phyloP scores from a whole-genome alignment of 2,329 filamentous ascomycete species.

The Polytolypa hystricis region DNA sequence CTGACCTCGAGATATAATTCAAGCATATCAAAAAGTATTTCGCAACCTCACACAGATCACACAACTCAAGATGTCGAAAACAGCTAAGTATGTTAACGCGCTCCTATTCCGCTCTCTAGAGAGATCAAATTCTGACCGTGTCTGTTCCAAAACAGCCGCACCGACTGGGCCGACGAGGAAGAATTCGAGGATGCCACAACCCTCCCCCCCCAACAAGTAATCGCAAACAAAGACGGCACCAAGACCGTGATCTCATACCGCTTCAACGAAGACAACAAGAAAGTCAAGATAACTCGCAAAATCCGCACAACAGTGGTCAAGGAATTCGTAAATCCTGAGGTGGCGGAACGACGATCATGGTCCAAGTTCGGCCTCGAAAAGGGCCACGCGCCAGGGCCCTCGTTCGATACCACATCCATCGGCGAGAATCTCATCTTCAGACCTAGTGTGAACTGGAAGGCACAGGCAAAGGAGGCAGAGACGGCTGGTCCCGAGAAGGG shows the following conservation, averaged over 20 bases:
- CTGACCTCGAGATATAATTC: too few relatives aligned
- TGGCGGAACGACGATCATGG: slow-evolving; percentile 90
- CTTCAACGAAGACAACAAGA: slow-evolving; percentile 86
- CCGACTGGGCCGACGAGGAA: slow-evolving; percentile 88
- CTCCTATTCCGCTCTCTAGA: too few relatives aligned
- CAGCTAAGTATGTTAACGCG: not conserved
- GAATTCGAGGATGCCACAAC: slow-evolving; percentile 75
- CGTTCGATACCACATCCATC: slow-evolving; percentile 79
- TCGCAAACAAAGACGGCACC: slow-evolving; percentile 95
- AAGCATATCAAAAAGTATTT: too few relatives aligned
- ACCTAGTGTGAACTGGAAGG: slow-evolving; percentile 88
- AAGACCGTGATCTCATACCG: slow-evolving; percentile 88
- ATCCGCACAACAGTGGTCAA: slow-evolving; percentile 87
- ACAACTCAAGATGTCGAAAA: not conserved
- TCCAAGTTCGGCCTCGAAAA: slow-evolving; percentile 83
- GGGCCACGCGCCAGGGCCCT: slow-evolving; percentile 72
- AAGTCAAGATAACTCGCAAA: slow-evolving; percentile 92
- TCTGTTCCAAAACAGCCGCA: slow-evolving; percentile 9
- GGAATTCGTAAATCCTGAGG: slow-evolving; percentile 89
- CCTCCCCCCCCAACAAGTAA: slow-evolving; percentile 78
- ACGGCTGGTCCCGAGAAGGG: slow-evolving; percentile 45
- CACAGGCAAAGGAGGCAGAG: slow-evolving; percentile 63
- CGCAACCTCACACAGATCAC: too few relatives aligned
- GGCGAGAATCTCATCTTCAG: slow-evolving; percentile 98
- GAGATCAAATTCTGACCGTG: too few relatives aligned